Percentiles rank a stretch among this genome's conserved stretches.
phyloP scores from a whole-genome alignment of 257 asterid genomes.

The Plantago ovata region DNA sequence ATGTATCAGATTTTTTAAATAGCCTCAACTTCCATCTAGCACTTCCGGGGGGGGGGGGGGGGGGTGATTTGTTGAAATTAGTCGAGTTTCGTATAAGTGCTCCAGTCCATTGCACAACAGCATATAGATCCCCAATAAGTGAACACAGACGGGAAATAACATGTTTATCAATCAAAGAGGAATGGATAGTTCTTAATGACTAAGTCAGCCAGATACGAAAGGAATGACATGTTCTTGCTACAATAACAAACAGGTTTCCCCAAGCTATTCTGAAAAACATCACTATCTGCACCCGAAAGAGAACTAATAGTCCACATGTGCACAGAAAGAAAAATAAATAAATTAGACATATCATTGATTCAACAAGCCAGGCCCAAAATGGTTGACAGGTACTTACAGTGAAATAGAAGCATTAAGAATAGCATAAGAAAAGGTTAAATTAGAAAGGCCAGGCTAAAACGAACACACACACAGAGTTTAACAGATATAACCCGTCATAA shows the following conservation, averaged over 20 bases:
- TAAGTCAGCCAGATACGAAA: not conserved
- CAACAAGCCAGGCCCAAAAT: not conserved
- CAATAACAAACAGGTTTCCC: not conserved
- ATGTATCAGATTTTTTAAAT: too few relatives aligned
- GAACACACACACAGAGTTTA: not conserved
- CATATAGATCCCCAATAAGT: too few relatives aligned
- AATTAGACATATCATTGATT: not conserved
- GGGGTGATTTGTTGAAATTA: too few relatives aligned
- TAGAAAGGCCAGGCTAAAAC: not conserved
- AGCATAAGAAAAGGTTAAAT: slow-evolving; percentile 5
- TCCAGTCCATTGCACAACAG: too few relatives aligned
- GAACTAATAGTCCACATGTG: not conserved
- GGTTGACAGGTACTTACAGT: not conserved
- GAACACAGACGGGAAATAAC: too few relatives aligned
- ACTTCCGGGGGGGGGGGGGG: too few relatives aligned
- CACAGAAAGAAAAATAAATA: not conserved
- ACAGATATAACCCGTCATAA: slow-evolving; percentile 4
- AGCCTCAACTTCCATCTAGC: too few relatives aligned
- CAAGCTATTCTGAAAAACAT: too few relatives aligned
- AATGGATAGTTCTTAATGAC: too few relatives aligned
- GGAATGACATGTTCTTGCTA: not conserved
- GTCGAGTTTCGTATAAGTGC: too few relatives aligned
- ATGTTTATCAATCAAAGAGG: too few relatives aligned
- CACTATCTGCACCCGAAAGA: not conserved
- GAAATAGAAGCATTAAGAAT: slow-evolving; percentile 12